Evolutionary conservation across 768 basidiomycete species (phyloP).

Genomic region (Psilocybe azurescens): DNA sequence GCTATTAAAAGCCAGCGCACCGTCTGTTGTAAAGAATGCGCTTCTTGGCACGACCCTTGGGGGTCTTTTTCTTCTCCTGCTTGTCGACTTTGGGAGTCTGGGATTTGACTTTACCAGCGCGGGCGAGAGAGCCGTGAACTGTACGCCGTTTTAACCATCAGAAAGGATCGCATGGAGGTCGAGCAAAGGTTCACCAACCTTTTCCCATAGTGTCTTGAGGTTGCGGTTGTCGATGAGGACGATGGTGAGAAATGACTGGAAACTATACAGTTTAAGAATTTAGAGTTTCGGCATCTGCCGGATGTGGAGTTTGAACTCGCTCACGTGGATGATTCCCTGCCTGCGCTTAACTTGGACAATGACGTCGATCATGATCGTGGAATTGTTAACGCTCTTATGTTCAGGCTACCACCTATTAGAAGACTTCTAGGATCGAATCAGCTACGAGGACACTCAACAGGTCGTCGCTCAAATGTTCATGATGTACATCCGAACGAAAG

Average conservation of each 20-base stretch:
- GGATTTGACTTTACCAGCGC: conserved; percentile 99
- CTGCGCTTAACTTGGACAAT: neutral
- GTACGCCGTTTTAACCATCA: conserved; percentile 8
- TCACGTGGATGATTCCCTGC: conserved; percentile 2
- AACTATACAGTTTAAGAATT: conserved; percentile 47
- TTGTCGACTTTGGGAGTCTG: conserved; percentile 98
- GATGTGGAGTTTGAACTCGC: neutral
- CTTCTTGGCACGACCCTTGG: conserved; percentile 98
- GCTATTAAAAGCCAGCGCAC: conserved; percentile 46
- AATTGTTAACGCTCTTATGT: neutral
- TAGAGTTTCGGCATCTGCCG: conserved; percentile 40
- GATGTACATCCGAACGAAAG: neutral
- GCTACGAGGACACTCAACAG: neutral
- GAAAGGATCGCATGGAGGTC: conserved; percentile 6
- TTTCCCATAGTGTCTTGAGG: conserved; percentile 79
- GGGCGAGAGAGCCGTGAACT: conserved; percentile 99
- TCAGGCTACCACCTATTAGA: neutral
- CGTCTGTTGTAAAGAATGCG: conserved; percentile 91
- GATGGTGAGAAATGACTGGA: conserved; percentile 32
- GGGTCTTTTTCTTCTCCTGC: conserved; percentile 99
- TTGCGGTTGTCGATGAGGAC: conserved; percentile 41
- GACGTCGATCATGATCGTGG: conserved; percentile 4
- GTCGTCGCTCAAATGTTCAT: neutral
- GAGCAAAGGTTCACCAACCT: conserved; percentile 46
- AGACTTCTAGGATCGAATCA: neutral